phyloP scores from a whole-genome alignment of 2,329 filamentous ascomycete genomes.

The Fusarium sp. region DNA sequence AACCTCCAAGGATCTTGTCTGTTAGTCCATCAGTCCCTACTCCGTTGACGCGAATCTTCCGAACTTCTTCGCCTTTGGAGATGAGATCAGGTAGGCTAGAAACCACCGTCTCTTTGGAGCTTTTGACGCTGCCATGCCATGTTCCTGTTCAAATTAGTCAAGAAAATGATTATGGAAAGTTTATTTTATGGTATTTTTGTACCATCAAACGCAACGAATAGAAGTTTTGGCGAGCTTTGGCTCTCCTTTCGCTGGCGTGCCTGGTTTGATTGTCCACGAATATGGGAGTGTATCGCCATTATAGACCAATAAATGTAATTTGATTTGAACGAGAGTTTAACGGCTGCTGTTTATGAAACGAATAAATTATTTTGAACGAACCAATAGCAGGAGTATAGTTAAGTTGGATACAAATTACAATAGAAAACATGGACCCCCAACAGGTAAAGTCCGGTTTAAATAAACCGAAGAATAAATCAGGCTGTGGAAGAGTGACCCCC shows the following conservation, averaged over 20 bases:
- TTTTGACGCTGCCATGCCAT: not conserved
- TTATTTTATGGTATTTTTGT: no score
- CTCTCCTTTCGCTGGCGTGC: not conserved
- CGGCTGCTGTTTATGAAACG: rapidly evolving
- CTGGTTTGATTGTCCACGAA: not conserved
- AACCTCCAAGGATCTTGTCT: not conserved
- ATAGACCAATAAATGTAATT: rapidly evolving
- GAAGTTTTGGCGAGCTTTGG: not conserved
- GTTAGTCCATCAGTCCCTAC: rapidly evolving
- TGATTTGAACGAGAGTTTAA: not conserved
- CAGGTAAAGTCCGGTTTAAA: not conserved
- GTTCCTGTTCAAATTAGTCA: not conserved
- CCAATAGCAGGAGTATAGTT: not conserved
- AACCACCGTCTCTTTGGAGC: not conserved
- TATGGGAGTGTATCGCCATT: not conserved
- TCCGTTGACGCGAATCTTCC: not conserved
- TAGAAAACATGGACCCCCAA: not conserved
- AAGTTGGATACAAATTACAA: not conserved
- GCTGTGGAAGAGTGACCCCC: not conserved
- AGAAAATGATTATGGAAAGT: rapidly evolving
- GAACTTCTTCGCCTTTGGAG: rapidly evolving
- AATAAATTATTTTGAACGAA: not conserved
- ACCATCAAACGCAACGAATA: not conserved
- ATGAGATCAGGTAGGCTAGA: not conserved
- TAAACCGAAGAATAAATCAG: not conserved